Percentiles rank a stretch among this genome's conserved stretches.
Conservation (phyloP, 768 basidiomycete genomes). For the Boletus sp. region DNA sequence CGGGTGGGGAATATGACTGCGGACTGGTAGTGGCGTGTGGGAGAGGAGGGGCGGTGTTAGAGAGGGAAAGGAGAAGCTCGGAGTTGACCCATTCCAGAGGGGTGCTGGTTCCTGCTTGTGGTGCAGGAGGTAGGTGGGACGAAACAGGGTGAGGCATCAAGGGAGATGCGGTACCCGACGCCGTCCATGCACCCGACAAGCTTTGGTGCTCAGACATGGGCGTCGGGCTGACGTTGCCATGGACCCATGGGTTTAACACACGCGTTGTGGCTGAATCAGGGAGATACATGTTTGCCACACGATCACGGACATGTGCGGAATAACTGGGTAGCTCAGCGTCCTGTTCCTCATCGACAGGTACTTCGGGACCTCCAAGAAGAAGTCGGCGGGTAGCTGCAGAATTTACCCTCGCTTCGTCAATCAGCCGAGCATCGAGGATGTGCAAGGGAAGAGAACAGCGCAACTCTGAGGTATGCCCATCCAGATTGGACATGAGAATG, state of each 20-base stretch:
- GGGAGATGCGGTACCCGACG: constrained; percentile 40
- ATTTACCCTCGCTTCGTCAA: constrained; percentile 70
- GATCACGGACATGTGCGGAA: constrained; percentile 82
- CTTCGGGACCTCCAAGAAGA: constrained; percentile 39
- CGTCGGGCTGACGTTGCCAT: constrained; percentile 39
- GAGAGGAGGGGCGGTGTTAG: constrained; percentile 33
- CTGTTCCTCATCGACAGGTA: constrained; percentile 47
- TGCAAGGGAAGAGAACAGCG: constrained; percentile 89
- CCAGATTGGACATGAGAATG: constrained; percentile 76
- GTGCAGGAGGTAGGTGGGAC: constrained; percentile 38
- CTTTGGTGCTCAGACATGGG: constrained; percentile 13
- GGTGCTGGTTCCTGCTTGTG: constrained; percentile 41
- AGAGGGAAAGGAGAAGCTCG: constrained; percentile 70
- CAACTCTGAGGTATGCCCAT: constrained; percentile 93
- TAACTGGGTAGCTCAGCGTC: constrained; percentile 84
- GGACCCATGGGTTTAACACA: constrained; percentile 62
- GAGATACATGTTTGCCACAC: constrained; percentile 76
- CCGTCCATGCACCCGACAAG: constrained; percentile 19
- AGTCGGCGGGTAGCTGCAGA: constrained; percentile 70
- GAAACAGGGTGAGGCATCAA: constrained; percentile 32
- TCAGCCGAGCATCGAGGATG: constrained; percentile 69
- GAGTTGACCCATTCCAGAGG: constrained; percentile 81
- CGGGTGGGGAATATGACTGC: constrained; percentile 22
- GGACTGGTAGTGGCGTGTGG: constrained; percentile 13
- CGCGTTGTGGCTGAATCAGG: constrained; percentile 62